Conservation (phyloP, 768 basidiomycete genomes). For the Tulasnella calospora region DNA sequence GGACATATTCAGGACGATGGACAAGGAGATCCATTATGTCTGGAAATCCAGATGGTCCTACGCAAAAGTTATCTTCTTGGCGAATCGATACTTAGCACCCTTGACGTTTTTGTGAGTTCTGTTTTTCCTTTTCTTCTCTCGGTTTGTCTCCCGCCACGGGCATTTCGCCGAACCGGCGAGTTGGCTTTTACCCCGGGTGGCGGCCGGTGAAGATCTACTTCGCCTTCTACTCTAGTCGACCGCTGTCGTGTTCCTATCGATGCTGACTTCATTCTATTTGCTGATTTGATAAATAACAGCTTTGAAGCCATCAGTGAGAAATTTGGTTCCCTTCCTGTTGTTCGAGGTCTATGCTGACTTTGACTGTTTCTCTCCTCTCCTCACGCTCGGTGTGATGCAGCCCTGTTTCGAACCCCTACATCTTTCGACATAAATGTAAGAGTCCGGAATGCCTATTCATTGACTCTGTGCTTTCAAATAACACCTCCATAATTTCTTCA, state of each 20-base stretch:
- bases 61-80: neutral
- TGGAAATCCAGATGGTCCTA: slow-evolving; percentile 16
- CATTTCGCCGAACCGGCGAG: neutral
- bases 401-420: neutral
- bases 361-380: neutral
- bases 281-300: neutral
- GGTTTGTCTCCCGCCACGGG: neutral
- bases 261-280: neutral
- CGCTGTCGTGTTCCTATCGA: neutral
- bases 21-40: slow-evolving; percentile 18
- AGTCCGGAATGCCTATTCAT: neutral
- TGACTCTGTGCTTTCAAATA: neutral
- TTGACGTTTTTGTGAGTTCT: neutral
- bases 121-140: neutral
- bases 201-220: neutral
- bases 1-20: slow-evolving; percentile 15
- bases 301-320: neutral
- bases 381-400: neutral
- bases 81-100: neutral
- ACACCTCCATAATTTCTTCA: neutral
- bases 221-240: neutral
- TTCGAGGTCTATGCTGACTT: neutral
- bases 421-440: neutral
- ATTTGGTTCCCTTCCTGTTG: neutral
- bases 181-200: neutral